Evolutionary conservation across 768 basidiomycete species (phyloP), one percentile per base, ranked within the genome.

Genomic region (Suillus fuscotomentosus): DNA sequence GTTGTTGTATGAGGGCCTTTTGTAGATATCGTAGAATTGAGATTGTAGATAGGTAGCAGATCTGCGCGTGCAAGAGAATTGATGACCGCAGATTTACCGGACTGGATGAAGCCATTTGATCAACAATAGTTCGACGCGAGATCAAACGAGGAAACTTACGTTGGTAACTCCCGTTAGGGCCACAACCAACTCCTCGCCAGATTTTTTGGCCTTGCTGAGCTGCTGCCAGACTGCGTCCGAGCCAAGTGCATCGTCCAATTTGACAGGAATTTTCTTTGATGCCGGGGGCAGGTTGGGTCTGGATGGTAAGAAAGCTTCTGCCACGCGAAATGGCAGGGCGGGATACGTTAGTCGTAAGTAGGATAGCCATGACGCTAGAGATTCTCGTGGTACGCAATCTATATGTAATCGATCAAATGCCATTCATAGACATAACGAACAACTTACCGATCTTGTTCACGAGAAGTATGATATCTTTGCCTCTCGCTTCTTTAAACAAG

Each of bases 161-260:
- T 94, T 95, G 0, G 91, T 84, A 31, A 91, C 76, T n/a, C 95
- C 95, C 64, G 92, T 88, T 22, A 97, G 85, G 41, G 92, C 92
- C 60, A 94, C 86, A 31, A 82, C 78, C 13, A 95, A 77, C 61
- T 80, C 78, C 14, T 82, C 80, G 3, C 76, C 76, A 14, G 77
- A 70, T 69, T 86, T 86, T 63, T 81, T 77, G 54, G 77, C 70
- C 3, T 85, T 83, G 11, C 76, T 74, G 6, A 95, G 79, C 56
- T 78, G 77, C 14, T 79, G 67, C 57, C 86, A 79, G 15, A 92
- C 70, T 8, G 82, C 75, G 48, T 84, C 85, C 3, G 78, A 74
- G 45, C 92, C 92, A 24, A 89, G 70, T 0, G 85, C 90, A 73
- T 95, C 90, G 64, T 84, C 77, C 22, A 71, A 45, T 10, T 77